These are phyloP conservation scores for Alternaria consortialis DNA, from an alignment of 2,329 filamentous ascomycete genomes.

Conservation along the genomic window DNA sequence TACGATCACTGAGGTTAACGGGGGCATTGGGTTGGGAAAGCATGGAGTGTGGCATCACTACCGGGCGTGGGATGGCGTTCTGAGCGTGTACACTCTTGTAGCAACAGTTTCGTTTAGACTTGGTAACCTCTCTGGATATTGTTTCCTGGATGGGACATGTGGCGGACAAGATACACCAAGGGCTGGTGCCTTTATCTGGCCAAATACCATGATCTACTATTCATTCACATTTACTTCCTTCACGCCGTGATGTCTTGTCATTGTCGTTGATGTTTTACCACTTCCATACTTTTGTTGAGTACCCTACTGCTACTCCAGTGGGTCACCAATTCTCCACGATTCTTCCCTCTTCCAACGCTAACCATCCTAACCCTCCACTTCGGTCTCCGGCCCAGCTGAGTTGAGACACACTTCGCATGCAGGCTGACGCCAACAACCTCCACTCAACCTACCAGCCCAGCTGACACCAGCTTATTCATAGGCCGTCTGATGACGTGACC, in stretches of 20 bases:
- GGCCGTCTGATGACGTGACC: constrained; percentile 1
- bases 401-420: constrained; percentile 22
- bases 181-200: constrained; percentile 46
- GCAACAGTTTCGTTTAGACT: constrained; percentile 27
- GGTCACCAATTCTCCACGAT: constrained; percentile 18
- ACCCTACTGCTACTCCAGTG: constrained; percentile 7
- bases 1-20: constrained; percentile 34
- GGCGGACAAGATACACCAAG: constrained; percentile 46
- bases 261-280: neutral
- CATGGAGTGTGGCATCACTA: constrained; percentile 23
- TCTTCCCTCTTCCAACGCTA: constrained; percentile 15
- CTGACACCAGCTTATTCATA: neutral
- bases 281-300: constrained; percentile 1
- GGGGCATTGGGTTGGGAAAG: constrained; percentile 24
- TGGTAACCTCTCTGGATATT: constrained; percentile 32
- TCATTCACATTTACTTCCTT: constrained; percentile 18
- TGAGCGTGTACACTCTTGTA: constrained; percentile 32
- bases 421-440: constrained; percentile 25
- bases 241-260: constrained; percentile 11
- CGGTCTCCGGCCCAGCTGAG: constrained; percentile 13
- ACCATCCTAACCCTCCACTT: constrained; percentile 10
- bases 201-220: constrained; percentile 33
- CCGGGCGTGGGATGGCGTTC: constrained; percentile 37
- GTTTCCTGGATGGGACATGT: constrained; percentile 21
- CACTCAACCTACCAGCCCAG: constrained; percentile 1